A percentile compares a stretch with the other conserved stretches of the same genome.
Evolutionary conservation across 2,329 filamentous ascomycete genomes (phyloP).

Genomic region (Dothiorella sarmentorum): DNA sequence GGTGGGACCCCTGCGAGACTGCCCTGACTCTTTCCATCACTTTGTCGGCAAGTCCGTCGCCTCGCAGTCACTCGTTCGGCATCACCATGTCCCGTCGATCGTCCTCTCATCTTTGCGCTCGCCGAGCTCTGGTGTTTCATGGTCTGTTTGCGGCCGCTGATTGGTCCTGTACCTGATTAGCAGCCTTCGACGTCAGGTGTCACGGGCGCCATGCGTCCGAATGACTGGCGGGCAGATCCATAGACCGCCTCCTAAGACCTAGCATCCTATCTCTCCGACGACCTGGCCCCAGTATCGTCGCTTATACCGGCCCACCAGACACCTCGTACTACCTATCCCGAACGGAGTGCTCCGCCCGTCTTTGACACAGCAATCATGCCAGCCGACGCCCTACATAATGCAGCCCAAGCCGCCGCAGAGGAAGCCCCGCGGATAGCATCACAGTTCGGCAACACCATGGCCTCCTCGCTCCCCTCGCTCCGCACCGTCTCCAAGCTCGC

Average conservation of each 20-base stretch:
- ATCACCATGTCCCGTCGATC: neutral
- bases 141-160: neutral
- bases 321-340: neutral
- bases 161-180: slow-evolving; percentile 14
- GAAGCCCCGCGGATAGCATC: neutral
- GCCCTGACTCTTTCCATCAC: slow-evolving; percentile 7
- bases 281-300: neutral
- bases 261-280: slow-evolving; percentile 2
- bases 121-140: neutral
- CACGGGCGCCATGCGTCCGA: neutral
- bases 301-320: neutral
- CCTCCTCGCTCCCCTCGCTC: slow-evolving; percentile 35
- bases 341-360: neutral
- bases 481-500: slow-evolving; percentile 37
- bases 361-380: neutral
- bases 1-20: too few relatives aligned
- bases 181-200: slow-evolving; percentile 1
- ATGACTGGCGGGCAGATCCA: slow-evolving; percentile 12
- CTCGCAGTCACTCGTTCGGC: neutral
- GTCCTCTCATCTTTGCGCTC: slow-evolving; percentile 8
- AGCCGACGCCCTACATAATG: slow-evolving; percentile 19
- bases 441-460: slow-evolving; percentile 21
- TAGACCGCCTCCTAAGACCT: slow-evolving; percentile 16
- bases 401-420: slow-evolving; percentile 7
- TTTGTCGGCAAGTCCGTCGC: slow-evolving; percentile 1